Base-by-base conservation (phyloP, 495 filamentous ascomycete species). In the Poronia punctata region DNA sequence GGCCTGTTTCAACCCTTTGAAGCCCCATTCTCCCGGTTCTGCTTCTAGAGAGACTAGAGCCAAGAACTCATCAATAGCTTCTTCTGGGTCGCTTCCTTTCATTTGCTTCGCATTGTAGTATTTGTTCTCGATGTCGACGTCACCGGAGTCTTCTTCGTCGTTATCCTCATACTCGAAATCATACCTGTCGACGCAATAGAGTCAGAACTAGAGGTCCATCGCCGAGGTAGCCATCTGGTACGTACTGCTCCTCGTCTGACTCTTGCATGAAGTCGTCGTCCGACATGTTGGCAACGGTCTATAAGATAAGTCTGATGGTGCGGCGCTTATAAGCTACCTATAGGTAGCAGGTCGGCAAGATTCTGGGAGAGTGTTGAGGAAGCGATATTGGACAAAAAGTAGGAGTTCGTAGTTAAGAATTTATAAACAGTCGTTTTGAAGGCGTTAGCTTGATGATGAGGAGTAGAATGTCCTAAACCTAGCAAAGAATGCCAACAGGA, bases 81-180 rank as follows among this genome's bases (percentile, higher is more conserved):
- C 88, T 52, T 94, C 82, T 2, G 93, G 87, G 46, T 84, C 84
- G 39, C 78, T 79, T 7, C 71, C 74, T 67, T 98, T 98, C 64
- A 93, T 82, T 64, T 95, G 88, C 68, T 98, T 98, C 18, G 92
- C 92, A 67, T 95, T 97, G 74, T 97, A 98, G 68, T 98, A 98
- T 67, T 95, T 95, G 70, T 98, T 98, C 61, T 97, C 93, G 56
- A 97, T 89, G 42, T 90, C 89, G 50, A 96, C 83, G 60, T 95
- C 85, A 15, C 83, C 86, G 25, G 71, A 76, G 31, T 95, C 83
- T 30, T 95, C 86, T 12, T 89, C 92, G 46, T 93, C 89, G 44
- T 85, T 82, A 56, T 90, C 78, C 27, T 80, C 85, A 63, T 96
- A 96, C 47, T 98, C 92, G 57, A 96, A 97, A 64, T 96, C 92